phyloP scores from a whole-genome alignment of 2,329 filamentous ascomycete species.

The Hypocrella siamensis region DNA sequence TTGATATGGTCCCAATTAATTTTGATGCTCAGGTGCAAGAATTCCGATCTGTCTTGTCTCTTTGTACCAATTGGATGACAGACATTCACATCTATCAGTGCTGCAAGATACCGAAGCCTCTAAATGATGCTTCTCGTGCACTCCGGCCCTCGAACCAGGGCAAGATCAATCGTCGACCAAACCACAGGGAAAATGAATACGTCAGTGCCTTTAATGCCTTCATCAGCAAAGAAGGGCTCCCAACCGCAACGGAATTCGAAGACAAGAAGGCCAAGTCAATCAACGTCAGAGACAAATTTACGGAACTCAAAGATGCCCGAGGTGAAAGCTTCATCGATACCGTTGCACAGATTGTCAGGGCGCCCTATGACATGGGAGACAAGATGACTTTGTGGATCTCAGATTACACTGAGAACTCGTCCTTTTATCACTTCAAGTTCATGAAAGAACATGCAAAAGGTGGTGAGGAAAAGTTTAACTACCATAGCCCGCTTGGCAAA shows the following conservation, averaged over 20 bases:
- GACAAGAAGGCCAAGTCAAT: conserved; percentile 19
- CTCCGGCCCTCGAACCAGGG: conserved; percentile 7
- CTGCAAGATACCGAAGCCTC: conserved; percentile 15
- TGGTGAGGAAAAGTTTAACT: conserved; percentile 22
- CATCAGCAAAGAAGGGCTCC: conserved; percentile 26
- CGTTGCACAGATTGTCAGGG: conserved; percentile 51
- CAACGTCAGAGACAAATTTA: conserved; percentile 40
- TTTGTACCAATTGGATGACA: conserved; percentile 27
- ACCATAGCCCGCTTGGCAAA: conserved; percentile 62
- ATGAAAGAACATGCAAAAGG: conserved; percentile 30
- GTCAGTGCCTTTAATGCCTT: conserved; percentile 31
- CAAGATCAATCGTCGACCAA: conserved; percentile 9
- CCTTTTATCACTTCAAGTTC: conserved; percentile 37
- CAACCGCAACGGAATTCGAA: conserved; percentile 26
- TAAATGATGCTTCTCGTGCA: conserved; percentile 19
- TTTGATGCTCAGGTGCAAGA: conserved; percentile 23
- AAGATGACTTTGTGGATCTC: conserved; percentile 55
- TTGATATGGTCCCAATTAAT: too few relatives aligned
- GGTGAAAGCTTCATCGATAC: conserved; percentile 48
- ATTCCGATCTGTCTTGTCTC: conserved; percentile 17
- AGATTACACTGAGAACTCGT: conserved; percentile 62
- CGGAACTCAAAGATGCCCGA: conserved; percentile 46
- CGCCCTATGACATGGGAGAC: conserved; percentile 26
- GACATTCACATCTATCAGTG: conserved; percentile 27
- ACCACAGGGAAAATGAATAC: conserved; percentile 21